Conservation (phyloP, 78 protist species). For the Dictyostelium capitatum region DNA sequence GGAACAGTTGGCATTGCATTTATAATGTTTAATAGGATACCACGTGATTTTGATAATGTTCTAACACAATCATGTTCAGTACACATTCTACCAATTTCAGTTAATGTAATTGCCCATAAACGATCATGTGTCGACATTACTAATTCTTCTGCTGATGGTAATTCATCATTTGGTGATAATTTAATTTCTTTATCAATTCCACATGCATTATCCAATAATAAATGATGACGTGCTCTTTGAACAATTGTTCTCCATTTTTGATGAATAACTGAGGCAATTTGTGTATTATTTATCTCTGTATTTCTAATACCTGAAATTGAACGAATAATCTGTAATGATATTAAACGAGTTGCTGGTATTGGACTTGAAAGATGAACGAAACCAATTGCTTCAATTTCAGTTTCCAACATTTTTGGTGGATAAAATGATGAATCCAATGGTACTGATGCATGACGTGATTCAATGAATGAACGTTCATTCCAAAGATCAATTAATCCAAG, state of each 20-base stretch:
- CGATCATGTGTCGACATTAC: constrained; percentile 36
- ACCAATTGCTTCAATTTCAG: constrained; percentile 72
- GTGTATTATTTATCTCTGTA: constrained; percentile 49
- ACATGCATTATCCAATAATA: constrained; percentile 48
- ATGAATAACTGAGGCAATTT: constrained; percentile 55
- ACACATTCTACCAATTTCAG: constrained; percentile 47
- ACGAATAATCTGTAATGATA: constrained; percentile 27
- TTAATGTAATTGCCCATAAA: constrained; percentile 48
- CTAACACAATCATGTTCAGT: constrained; percentile 65
- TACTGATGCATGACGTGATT: constrained; percentile 60
- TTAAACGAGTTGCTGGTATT: constrained; percentile 44
- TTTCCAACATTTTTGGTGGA: constrained; percentile 77
- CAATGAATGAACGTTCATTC: constrained; percentile 76
- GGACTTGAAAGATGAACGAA: constrained; percentile 48
- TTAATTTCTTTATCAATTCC: constrained; percentile 65
- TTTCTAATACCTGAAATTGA: constrained; percentile 57
- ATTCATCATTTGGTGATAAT: constrained; percentile 50
- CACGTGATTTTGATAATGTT: constrained; percentile 56
- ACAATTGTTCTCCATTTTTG: constrained; percentile 41
- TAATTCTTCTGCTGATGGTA: constrained; percentile 62
- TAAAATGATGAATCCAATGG: constrained; percentile 52
- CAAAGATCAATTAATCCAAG: constrained; percentile 71
- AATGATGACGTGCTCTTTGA: constrained; percentile 57
- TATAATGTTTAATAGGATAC: constrained; percentile 29
- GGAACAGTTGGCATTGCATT: constrained; percentile 24